A percentile compares a stretch with the other conserved stretches of the same genome.
Evolutionary conservation across 2,329 filamentous ascomycete species (phyloP).

Genomic region (Fusarium sp.): DNA sequence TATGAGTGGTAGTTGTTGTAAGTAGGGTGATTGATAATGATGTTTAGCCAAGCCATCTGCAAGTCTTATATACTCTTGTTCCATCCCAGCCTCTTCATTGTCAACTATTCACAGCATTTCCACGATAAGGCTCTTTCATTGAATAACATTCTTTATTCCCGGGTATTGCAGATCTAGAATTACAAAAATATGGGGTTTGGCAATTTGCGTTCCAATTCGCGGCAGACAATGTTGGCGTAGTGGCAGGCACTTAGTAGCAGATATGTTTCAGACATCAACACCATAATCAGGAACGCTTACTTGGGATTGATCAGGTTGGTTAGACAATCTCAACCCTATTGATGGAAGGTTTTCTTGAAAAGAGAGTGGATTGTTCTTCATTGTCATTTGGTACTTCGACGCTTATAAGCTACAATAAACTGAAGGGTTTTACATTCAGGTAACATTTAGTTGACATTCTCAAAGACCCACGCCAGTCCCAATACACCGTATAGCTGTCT

Average conservation of each 20-base stretch:
- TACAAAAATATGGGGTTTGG: not conserved
- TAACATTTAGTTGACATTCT: not conserved
- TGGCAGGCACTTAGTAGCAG: not conserved
- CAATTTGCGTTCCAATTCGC: slow-evolving; percentile 10
- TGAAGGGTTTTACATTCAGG: not conserved
- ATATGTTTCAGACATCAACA: slow-evolving; percentile 15
- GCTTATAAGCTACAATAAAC: not conserved
- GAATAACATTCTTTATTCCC: not conserved
- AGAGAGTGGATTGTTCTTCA: not conserved
- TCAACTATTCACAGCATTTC: not conserved
- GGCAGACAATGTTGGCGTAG: slow-evolving; percentile 6
- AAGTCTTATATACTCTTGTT: slow-evolving; percentile 8
- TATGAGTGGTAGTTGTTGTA: not conserved
- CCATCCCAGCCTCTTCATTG: not conserved
- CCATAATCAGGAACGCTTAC: not conserved
- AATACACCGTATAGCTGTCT: not conserved
- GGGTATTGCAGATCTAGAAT: not conserved
- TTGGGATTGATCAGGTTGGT: not conserved
- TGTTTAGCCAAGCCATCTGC: not conserved
- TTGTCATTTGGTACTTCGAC: not conserved
- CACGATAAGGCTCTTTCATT: not conserved
- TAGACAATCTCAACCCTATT: not conserved
- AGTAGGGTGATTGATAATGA: not conserved
- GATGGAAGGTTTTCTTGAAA: not conserved
- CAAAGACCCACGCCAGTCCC: not conserved